Base-by-base conservation (phyloP, 805 yeast genomes). In the Starmerella davenportii region DNA sequence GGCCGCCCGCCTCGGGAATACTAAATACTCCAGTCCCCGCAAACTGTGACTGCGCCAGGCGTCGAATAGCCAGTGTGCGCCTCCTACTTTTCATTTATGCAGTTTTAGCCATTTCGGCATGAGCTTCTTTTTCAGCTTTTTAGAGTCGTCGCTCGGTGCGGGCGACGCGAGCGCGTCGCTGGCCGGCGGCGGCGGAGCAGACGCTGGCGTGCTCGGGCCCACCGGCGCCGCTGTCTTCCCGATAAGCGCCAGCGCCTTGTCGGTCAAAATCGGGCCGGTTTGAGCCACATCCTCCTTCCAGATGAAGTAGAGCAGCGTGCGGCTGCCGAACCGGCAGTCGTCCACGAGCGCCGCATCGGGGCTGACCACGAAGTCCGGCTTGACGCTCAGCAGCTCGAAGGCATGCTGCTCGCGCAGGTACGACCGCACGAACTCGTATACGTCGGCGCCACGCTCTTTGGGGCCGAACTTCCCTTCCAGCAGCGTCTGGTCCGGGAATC, bases 401-500 rank as follows among this genome's bases (percentile, higher is more conserved):
- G 47, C 46, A 1, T 40, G 38, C 4, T 57, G 56, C 20, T 57
- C 49, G 2, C 52, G 40, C 5, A 68, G 31, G 18, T 44, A 40
- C 2, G 46, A 38, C n/a, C 44, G 42, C 21, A 63, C 63, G 34
- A 54, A 53, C 5, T 49, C 44, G 36, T 57, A 51, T 5, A 65
- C 50, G 8, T 50, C 53, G 18, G 53, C 51, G 4, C 65, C 56
- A 1, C 68, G 63, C 36, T 71, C 71, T 1, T 49, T 47, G 5
- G 71, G 63, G 9, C 51, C 50, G 45, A 76, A 67, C n/a, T 57
- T 61, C 15, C 70, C 59, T 45, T 75, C 74, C 1, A 75, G 50
- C 18, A 59, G 59, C 2, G 65, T 60, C 39, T 65, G 63, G 52
- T 76, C 79, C 1, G 80, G 79, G 42, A 76, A 68, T 38, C 68